A percentile compares a stretch with the other conserved stretches of the same genome.
Conservation (phyloP, 1,139 yeast species). For the Debaryomyces psychrophilus region DNA sequence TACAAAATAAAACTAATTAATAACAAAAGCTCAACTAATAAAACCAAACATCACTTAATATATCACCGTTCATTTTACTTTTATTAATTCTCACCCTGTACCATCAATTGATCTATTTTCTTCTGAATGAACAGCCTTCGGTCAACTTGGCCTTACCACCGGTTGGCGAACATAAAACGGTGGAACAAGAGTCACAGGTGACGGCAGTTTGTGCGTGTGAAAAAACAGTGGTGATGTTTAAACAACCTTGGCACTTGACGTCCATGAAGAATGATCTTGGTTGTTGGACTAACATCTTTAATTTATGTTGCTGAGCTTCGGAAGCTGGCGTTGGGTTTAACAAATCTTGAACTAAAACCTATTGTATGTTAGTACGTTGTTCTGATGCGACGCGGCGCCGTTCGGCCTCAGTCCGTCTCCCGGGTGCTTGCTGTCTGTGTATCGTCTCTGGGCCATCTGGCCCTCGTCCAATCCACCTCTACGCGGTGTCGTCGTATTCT, state of each 20-base stretch:
- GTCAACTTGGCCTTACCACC: conserved; percentile 99
- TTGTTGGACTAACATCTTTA: conserved; percentile 90
- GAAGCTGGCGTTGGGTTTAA: conserved; percentile 93
- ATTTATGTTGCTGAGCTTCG: conserved; percentile 93
- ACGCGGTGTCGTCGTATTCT: too few relatives aligned
- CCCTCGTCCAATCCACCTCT: too few relatives aligned
- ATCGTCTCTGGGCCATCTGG: too few relatives aligned
- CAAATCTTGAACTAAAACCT: conserved; percentile 90
- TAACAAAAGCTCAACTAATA: conserved; percentile 6
- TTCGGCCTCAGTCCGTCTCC: too few relatives aligned
- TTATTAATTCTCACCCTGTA: conserved; percentile 10
- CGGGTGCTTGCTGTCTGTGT: too few relatives aligned
- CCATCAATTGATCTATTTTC: conserved; percentile 60
- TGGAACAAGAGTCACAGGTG: conserved; percentile 94
- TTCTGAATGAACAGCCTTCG: conserved; percentile 97
- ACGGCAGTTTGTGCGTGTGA: conserved; percentile 98
- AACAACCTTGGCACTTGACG: conserved; percentile 96
- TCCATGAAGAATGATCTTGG: conserved; percentile 99
- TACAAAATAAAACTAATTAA: conserved; percentile 10
- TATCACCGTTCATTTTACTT: conserved; percentile 7
- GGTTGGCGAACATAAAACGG: conserved; percentile 94
- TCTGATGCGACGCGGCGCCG: too few relatives aligned
- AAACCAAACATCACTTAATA: conserved; percentile 9
- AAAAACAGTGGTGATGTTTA: conserved; percentile 95
- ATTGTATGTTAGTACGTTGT: conserved; percentile 11